These are phyloP conservation scores for Termitomyces sp. DNA, from an alignment of 768 basidiomycete species.

Conservation along the genomic window DNA sequence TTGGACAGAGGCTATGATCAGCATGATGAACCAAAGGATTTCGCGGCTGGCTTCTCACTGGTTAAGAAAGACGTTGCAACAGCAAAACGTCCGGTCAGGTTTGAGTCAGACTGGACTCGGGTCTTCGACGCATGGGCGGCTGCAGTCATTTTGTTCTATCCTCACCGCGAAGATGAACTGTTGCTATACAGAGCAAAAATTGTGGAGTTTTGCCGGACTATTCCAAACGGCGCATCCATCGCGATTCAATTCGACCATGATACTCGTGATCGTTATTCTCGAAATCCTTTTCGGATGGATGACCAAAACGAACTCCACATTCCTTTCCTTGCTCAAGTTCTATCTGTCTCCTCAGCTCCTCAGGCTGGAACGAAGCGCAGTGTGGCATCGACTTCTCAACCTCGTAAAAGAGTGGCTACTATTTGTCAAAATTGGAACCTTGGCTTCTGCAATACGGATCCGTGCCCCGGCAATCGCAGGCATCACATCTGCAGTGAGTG, in stretches of 20 bases:
- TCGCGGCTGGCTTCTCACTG: not conserved
- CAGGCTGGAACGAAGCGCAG: accelerated
- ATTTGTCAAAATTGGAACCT: not conserved
- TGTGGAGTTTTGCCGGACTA: not conserved
- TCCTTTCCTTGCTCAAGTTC: not conserved
- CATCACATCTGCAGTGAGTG: not conserved
- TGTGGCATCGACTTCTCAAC: too few species aligned
- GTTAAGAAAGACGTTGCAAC: not conserved
- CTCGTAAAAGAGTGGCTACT: not conserved
- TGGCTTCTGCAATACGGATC: not conserved
- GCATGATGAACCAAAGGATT: not conserved
- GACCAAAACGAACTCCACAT: not conserved
- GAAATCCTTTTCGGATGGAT: not conserved
- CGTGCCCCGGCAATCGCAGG: not conserved
- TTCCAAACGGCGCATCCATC: not conserved
- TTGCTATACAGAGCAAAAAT: not conserved
- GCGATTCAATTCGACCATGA: not conserved
- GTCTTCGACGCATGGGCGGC: not conserved
- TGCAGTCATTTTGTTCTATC: not conserved
- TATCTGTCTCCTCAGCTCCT: not conserved
- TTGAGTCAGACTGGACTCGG: not conserved
- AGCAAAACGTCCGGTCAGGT: accelerated
- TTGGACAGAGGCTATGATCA: not conserved
- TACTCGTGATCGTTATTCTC: not conserved
- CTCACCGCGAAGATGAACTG: not conserved